phyloP scores from a whole-genome alignment of 169 alveolate genomes.

The Eimeria necatrix region DNA sequence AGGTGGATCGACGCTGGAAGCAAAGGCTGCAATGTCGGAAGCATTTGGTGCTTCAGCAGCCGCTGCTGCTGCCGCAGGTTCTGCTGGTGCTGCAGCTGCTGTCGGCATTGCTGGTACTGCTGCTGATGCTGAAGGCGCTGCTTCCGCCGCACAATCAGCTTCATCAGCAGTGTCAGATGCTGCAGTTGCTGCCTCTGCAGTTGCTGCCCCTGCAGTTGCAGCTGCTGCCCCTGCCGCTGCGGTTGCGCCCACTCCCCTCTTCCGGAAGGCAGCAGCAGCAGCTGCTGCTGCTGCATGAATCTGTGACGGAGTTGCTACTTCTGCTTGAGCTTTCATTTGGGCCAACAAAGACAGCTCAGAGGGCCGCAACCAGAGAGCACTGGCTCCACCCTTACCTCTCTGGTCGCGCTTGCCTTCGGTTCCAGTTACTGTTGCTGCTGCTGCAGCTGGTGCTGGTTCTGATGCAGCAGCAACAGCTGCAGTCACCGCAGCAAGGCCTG shows the following conservation, averaged over 20 bases:
- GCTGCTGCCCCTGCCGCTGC: neutral
- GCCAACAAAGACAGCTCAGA: neutral
- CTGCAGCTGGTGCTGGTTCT: neutral
- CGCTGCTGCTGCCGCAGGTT: too few relatives aligned
- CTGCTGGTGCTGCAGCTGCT: neutral
- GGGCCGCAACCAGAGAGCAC: slow-evolving; percentile 14
- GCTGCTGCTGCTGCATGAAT: slow-evolving; percentile 32
- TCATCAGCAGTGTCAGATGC: too few relatives aligned
- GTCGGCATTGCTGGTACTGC: neutral
- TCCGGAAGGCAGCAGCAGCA: slow-evolving; percentile 39
- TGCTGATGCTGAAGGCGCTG: too few relatives aligned
- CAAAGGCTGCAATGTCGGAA: too few relatives aligned
- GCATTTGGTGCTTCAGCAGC: too few relatives aligned
- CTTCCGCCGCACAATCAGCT: too few relatives aligned
- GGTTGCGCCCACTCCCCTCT: neutral
- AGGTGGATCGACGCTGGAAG: too few relatives aligned
- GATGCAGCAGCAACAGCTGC: slow-evolving; percentile 10
- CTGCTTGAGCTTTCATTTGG: neutral
- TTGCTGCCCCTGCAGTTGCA: neutral
- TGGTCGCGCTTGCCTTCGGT: neutral
- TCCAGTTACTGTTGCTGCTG: slow-evolving; percentile 15
- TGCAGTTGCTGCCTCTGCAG: neutral
- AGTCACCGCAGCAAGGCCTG: neutral
- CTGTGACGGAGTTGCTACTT: neutral
- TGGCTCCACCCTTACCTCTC: neutral